Base-by-base conservation (phyloP, 1,284 basidiomycete species). In the Cryptococcus hybrid region DNA sequence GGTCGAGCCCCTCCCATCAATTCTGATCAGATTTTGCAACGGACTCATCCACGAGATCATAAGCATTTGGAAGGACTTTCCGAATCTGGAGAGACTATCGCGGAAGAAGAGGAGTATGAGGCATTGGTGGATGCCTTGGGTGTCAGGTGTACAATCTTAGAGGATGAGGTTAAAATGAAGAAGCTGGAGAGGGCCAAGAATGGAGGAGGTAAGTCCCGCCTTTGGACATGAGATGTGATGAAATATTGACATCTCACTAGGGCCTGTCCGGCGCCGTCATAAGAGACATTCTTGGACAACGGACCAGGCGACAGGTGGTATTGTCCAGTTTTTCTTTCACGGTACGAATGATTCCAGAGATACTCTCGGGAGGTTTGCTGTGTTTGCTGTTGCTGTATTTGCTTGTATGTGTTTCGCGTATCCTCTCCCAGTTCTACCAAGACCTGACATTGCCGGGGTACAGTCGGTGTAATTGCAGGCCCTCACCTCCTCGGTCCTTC, bases 401-500 rank as follows among this genome's bases (percentile, higher is more conserved):
- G 61, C 67, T 7, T 44, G 70, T 72, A 40, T 51, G 68, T 68
- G 3, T 30, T 13, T 37, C 7, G 35, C n/a, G 4, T 11, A 4
- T 42, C 38, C 51, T 6, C 40, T 42, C 34, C 11, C 50, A 42
- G 7, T 37, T 24, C 48, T 12, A 2, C 15, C 6, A 9, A 9
- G 7, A 43, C 12, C 9, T 42, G 7, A 38, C 13, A 24, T 38
- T 6, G 47, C 44, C 52, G 36, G 50, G 9, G 30, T 24, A 24
- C 51, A 74, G 71, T 71, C 43, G 71, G 71, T 11, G 24, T 72
- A 3, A 55, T 67, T 5, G 57, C 62, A n/a, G 65, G 67, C 4
- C 57, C 67, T 2, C 60, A 64, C 34, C 52, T 66, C 7, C 62
- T 48, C 46, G 47, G 50, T n/a, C 47, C 50, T 24, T 39, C 57